phyloP scores from a whole-genome alignment of 306 rosid species.

The Malus sylvestris region DNA sequence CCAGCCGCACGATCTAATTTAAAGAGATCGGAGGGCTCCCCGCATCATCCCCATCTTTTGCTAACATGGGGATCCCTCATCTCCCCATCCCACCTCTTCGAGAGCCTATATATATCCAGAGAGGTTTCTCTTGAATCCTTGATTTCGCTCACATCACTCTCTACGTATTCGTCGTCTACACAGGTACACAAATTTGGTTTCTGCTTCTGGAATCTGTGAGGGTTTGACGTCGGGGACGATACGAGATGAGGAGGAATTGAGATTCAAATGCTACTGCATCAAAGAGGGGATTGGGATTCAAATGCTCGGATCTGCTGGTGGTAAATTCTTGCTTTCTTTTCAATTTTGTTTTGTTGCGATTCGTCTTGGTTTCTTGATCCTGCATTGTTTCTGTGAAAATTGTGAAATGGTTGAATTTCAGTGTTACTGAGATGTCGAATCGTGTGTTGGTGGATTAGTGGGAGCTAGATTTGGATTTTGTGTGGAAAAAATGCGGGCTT shows the following conservation, averaged over 20 bases:
- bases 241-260: constrained; percentile 28
- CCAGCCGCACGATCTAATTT: too few relatives aligned
- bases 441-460: not conserved
- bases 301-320: constrained; percentile 76
- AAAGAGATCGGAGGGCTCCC: too few relatives aligned
- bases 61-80: too few relatives aligned
- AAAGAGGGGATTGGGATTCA: constrained; percentile 23
- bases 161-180: not conserved
- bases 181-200: constrained; percentile 9
- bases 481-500: constrained; percentile 2
- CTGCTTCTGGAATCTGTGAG: constrained; percentile 1
- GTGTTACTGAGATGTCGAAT: not conserved
- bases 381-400: not conserved
- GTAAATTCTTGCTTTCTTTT: constrained; percentile 31
- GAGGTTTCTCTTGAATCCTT: not conserved
- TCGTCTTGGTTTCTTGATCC: not conserved
- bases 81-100: too few relatives aligned
- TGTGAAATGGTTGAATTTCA: not conserved
- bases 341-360: constrained; percentile 1
- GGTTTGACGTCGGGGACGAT: constrained; percentile 13
- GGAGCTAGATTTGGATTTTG: constrained; percentile 10
- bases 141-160: not conserved
- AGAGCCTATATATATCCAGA: not conserved
- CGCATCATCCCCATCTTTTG: too few relatives aligned
- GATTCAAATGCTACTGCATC: constrained; percentile 39